Evolutionary conservation across 1,139 yeast species (phyloP).

Genomic region (Saccharomycopsis hybrid): DNA sequence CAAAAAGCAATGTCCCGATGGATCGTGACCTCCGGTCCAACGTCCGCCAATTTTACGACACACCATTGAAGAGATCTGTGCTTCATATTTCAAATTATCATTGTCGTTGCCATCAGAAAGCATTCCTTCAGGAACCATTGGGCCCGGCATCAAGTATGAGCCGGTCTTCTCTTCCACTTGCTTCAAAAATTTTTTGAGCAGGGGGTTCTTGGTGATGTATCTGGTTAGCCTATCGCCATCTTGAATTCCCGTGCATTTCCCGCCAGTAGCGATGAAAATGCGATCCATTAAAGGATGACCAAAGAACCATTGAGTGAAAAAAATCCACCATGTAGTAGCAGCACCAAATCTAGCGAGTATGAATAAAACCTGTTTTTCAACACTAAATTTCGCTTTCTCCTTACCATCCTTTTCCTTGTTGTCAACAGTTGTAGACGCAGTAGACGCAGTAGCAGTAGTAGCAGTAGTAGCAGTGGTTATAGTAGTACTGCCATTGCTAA

Average conservation of each 20-base stretch:
- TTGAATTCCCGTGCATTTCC: constrained; percentile 44
- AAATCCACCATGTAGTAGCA: constrained; percentile 72
- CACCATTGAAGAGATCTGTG: constrained; percentile 34
- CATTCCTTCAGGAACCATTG: constrained; percentile 7
- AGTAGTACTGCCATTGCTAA: constrained; percentile 10
- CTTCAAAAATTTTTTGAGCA: constrained; percentile 3
- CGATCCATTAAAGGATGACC: constrained; percentile 89
- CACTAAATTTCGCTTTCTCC: background rate
- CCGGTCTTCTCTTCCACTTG: constrained; percentile 16
- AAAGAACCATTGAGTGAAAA: constrained; percentile 86
- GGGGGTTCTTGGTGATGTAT: constrained; percentile 13
- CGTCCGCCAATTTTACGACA: constrained; percentile 61
- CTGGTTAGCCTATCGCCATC: constrained; percentile 7
- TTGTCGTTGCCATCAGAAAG: background rate
- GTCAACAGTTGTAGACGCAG: too few species aligned
- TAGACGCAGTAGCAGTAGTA: constrained; percentile 17
- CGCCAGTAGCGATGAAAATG: constrained; percentile 76
- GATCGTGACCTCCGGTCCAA: constrained; percentile 95
- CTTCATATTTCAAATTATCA: background rate
- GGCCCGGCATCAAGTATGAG: constrained; percentile 16
- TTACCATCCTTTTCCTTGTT: too few species aligned
- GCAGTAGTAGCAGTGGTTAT: constrained; percentile 20
- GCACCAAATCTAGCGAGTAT: constrained; percentile 37
- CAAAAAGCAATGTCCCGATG: constrained; percentile 88
- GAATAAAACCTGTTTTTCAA: constrained; percentile 6